phyloP scores from a whole-genome alignment of 2,329 filamentous ascomycete species.

The Pseudogymnoascus sp. region DNA sequence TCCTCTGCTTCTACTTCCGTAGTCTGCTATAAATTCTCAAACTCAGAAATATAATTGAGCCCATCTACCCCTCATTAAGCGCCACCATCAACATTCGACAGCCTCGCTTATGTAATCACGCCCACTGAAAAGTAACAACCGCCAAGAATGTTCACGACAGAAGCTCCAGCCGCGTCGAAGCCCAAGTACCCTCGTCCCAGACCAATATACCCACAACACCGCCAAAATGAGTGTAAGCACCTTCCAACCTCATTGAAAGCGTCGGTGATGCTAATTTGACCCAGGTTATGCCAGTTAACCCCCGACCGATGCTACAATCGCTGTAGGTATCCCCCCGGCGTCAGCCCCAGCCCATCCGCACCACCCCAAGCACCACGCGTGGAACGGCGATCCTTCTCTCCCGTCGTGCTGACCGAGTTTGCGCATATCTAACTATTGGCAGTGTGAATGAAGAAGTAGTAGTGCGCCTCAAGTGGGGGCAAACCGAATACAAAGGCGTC shows the following conservation, averaged over 20 bases:
- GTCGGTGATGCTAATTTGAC: conserved; percentile 18
- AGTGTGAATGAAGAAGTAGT: conserved; percentile 86
- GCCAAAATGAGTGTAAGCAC: conserved; percentile 32
- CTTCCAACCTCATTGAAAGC: neutral
- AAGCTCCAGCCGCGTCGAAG: conserved; percentile 13
- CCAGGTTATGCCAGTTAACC: conserved; percentile 88
- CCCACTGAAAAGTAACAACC: conserved; percentile 10
- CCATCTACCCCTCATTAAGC: conserved; percentile 5
- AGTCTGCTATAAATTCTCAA: neutral
- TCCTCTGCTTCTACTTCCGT: neutral
- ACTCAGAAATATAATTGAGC: neutral
- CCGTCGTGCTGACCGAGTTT: neutral
- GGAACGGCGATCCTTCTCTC: neutral
- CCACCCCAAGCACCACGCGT: neutral
- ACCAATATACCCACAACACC: conserved; percentile 2
- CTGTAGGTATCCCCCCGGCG: conserved; percentile 50
- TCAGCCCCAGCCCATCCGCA: conserved; percentile 3
- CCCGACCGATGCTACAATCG: conserved; percentile 89
- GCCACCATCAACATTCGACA: conserved; percentile 1
- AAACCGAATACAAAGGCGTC: conserved; percentile 92
- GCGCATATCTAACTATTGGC: conserved; percentile 10
- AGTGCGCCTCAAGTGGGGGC: conserved; percentile 94
- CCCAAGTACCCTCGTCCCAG: conserved; percentile 12
- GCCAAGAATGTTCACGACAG: conserved; percentile 21
- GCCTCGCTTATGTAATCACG: neutral